Conservation (phyloP, 2,329 filamentous ascomycete genomes). For the Colletotrichum godetiae region DNA sequence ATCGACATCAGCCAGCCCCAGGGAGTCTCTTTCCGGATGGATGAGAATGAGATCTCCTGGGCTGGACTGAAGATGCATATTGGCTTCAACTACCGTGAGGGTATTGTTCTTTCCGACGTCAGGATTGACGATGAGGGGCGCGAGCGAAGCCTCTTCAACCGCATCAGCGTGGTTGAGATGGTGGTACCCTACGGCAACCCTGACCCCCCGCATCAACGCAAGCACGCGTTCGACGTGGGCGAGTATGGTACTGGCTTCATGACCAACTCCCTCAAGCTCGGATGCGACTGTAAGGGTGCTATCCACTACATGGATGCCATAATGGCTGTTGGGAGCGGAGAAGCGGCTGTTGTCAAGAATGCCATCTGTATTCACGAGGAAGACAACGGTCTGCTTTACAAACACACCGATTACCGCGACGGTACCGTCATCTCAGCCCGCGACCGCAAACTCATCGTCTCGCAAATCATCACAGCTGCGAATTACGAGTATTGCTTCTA, state of each 20-base stretch:
- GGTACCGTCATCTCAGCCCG: constrained; percentile 76
- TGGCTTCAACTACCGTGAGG: constrained; percentile 62
- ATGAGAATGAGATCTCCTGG: constrained; percentile 59
- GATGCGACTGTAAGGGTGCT: constrained; percentile 76
- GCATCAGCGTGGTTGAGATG: constrained; percentile 22
- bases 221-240: constrained; percentile 19
- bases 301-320: constrained; percentile 66
- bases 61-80: constrained; percentile 66
- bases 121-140: constrained; percentile 49
- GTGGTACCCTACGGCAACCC: constrained; percentile 18
- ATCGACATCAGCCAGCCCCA: constrained; percentile 78
- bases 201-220: constrained; percentile 11
- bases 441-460: constrained; percentile 78
- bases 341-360: constrained; percentile 77
- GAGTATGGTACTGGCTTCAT: constrained; percentile 44
- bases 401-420: constrained; percentile 81
- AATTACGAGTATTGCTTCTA: constrained; percentile 78
- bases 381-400: constrained; percentile 80
- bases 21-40: constrained; percentile 73
- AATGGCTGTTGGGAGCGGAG: constrained; percentile 77
- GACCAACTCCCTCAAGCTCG: constrained; percentile 72
- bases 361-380: constrained; percentile 83
- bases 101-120: constrained; percentile 66
- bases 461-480: constrained; percentile 77
- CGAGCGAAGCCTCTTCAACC: constrained; percentile 17